Evolutionary conservation across 176 grass and related monocot species (phyloP).

Genomic region (Zizania latifolia): DNA sequence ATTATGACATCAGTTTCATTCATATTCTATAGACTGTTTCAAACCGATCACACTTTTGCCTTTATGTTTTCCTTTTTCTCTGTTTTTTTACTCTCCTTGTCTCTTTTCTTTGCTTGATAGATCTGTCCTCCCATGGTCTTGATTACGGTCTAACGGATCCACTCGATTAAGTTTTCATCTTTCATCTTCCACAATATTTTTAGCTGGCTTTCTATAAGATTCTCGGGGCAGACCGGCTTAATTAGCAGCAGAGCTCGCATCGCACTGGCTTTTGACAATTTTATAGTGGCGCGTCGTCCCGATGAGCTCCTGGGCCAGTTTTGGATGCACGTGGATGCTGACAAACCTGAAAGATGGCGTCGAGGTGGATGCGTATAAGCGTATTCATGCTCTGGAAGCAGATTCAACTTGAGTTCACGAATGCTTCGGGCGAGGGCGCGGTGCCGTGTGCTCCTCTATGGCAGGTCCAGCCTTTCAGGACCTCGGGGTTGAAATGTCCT

Average conservation of each 20-base stretch:
- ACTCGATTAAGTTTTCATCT: slow-evolving; percentile 24
- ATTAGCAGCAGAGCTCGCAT: neutral
- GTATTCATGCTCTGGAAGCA: neutral
- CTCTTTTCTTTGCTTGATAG: neutral
- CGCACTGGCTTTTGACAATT: slow-evolving; percentile 27
- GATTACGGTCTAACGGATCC: slow-evolving; percentile 22
- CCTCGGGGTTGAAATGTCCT: neutral
- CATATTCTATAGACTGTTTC: too few species aligned
- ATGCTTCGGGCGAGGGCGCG: too few species aligned
- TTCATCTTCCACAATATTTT: too few species aligned
- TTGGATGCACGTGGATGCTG: neutral
- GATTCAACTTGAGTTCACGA: neutral
- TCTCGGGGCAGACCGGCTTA: neutral
- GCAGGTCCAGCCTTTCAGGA: too few species aligned
- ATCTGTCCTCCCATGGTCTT: neutral
- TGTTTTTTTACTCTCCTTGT: neutral
- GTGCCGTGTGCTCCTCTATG: too few species aligned
- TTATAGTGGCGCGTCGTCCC: neutral
- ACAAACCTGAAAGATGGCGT: neutral
- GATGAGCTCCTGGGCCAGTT: slow-evolving; percentile 10
- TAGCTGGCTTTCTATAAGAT: neutral
- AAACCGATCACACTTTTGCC: slow-evolving; percentile 18
- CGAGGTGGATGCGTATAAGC: neutral
- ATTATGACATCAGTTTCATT: too few species aligned
- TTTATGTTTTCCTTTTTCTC: neutral